phyloP scores from a whole-genome alignment of 2,329 filamentous ascomycete genomes.

The Aspergillus sp. region DNA sequence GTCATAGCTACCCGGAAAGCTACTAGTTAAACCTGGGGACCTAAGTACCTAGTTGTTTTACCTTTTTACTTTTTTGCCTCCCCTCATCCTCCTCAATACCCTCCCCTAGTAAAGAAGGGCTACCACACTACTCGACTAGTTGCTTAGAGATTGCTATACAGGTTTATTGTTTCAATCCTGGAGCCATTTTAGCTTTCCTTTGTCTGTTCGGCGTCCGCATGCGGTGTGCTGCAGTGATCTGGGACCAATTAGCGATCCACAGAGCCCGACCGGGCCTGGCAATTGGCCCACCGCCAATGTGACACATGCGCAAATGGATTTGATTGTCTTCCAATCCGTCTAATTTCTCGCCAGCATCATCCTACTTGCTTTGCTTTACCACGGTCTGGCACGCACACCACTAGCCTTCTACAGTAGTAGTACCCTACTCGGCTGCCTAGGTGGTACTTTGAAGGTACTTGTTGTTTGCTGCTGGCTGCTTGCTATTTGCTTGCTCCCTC shows the following conservation, averaged over 20 bases:
- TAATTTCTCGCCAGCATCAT: not conserved
- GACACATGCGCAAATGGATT: slow-evolving; percentile 6
- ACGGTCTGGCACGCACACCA: too few species aligned
- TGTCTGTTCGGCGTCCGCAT: slow-evolving; percentile 31
- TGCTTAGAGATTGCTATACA: not conserved
- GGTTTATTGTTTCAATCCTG: slow-evolving; percentile 15
- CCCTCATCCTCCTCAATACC: too few species aligned
- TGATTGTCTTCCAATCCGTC: slow-evolving; percentile 2
- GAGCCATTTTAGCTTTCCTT: slow-evolving; percentile 33
- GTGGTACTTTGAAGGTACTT: too few species aligned
- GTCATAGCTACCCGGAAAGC: not conserved
- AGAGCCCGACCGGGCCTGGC: not conserved
- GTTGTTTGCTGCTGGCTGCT: not conserved
- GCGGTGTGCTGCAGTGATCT: slow-evolving; percentile 27
- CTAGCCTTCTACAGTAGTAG: too few species aligned
- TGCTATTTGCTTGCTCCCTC: not conserved
- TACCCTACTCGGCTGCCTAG: too few species aligned
- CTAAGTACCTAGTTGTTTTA: too few species aligned
- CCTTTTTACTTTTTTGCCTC: too few species aligned
- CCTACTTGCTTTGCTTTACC: not conserved
- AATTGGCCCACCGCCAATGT: slow-evolving; percentile 6
- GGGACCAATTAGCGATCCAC: not conserved
- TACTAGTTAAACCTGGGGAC: not conserved
- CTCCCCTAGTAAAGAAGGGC: not conserved
- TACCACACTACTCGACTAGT: not conserved